Base-by-base conservation (phyloP, 2,329 filamentous ascomycete genomes). In the Neofusicoccum sp. region DNA sequence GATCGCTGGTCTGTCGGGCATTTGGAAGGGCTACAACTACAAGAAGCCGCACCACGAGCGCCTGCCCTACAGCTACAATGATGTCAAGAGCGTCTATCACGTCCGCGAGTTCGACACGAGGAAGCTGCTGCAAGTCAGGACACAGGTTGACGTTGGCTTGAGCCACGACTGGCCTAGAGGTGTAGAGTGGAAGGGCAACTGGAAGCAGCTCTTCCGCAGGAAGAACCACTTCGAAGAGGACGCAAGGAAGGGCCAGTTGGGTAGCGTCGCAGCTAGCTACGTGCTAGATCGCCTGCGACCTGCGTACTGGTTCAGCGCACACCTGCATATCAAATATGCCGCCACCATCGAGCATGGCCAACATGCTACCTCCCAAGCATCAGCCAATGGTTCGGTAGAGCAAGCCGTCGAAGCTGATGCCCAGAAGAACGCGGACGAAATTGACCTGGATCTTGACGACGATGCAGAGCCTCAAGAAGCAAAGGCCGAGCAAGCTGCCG, bases 131-230 rank as follows among this genome's bases (percentile, higher is more conserved):
- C 87, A 93, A 69, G 70, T 98, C 33, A 84, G 86, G n/a, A 90
- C 89, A 16, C 93, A 96, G 70, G 87, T 98, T 38, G 95, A 99
- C 66, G 79, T 99, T 45, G 92, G 93, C 2, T 76, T 99, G 58
- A 97, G 93, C 67, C 95, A 99, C 71, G 95, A 99, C 77, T 99
- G 95, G 95, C 95, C 95, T 0, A 85, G 88, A 53, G 87, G 83
- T 0, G 85, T 98, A 58, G 95, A 96, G 76, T 86, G 85, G 71
- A 83, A 86, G 64, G 95, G 95, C 4, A 82, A 98, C 70, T 77
- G 82, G 48, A 76, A 82, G 49, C 77, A 79, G 43, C 78, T 99
- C 1, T 96, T 92, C 72, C 79, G 77, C 31, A 84, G 80, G 71
- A 98, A 98, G 78, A 82, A 82, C 0, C 81, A 86, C 67, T 95